These are phyloP conservation scores for Aspergillus tubingensis DNA, from an alignment of 2,329 filamentous ascomycete species.

Conservation along the genomic window DNA sequence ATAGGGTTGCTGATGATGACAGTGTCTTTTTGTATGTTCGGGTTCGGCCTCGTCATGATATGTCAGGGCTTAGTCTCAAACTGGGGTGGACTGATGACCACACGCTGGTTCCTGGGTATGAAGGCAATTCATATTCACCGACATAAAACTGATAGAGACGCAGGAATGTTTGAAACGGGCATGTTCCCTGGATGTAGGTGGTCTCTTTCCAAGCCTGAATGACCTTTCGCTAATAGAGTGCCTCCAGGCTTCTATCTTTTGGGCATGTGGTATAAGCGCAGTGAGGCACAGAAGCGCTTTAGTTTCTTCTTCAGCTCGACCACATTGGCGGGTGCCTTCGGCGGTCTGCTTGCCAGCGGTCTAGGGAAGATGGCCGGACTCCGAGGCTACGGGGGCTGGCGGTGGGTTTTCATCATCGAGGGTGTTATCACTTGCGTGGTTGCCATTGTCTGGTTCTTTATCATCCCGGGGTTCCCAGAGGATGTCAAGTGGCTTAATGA, in stretches of 20 bases:
- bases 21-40: conserved; percentile 78
- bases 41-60: conserved; percentile 74
- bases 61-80: conserved; percentile 76
- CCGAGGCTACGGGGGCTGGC: conserved; percentile 59
- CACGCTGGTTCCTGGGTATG: conserved; percentile 75
- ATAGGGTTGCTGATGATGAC: conserved; percentile 3
- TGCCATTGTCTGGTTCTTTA: conserved; percentile 62
- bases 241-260: conserved; percentile 60
- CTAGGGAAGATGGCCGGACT: conserved; percentile 60
- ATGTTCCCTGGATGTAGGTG: conserved; percentile 66
- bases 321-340: conserved; percentile 63
- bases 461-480: conserved; percentile 74
- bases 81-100: conserved; percentile 74
- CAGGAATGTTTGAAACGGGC: conserved; percentile 68
- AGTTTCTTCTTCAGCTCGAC: conserved; percentile 87
- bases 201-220: conserved; percentile 2
- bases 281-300: conserved; percentile 87
- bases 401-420: conserved; percentile 61
- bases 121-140: too few relatives aligned
- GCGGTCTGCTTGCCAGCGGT: conserved; percentile 61
- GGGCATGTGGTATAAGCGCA: conserved; percentile 80
- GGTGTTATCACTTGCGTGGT: conserved; percentile 65
- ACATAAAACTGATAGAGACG: conserved; percentile 1
- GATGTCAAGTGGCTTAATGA: conserved; percentile 70
- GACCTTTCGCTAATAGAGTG: neutral